Conservation (phyloP, 139 green algal species). For the Micromonas commoda region DNA sequence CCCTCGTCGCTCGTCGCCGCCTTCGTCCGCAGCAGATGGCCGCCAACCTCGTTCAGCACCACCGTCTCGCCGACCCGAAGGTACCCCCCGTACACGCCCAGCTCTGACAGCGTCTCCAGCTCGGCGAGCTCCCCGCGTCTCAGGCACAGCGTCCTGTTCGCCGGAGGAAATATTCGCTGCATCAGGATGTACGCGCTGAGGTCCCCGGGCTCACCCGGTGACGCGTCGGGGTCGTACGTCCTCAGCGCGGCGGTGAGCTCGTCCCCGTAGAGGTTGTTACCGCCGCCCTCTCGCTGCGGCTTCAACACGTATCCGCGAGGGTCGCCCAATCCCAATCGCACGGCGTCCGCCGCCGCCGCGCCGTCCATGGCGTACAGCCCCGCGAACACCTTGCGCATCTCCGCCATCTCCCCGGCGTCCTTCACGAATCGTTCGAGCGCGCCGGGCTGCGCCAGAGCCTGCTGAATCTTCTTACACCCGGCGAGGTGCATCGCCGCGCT, state of each 20-base stretch:
- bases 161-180: conserved; percentile 84
- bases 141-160: conserved; percentile 32
- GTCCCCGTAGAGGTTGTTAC: conserved; percentile 93
- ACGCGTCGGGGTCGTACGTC: no score
- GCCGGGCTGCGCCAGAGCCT: conserved; percentile 59
- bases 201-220: conserved; percentile 34
- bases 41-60: conserved; percentile 68
- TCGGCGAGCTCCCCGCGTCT: conserved; percentile 47
- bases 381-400: conserved; percentile 76
- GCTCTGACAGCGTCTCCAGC: conserved; percentile 78
- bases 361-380: conserved; percentile 84
- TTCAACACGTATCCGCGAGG: conserved; percentile 87
- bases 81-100: conserved; percentile 81
- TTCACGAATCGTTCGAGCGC: conserved; percentile 51
- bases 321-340: conserved; percentile 49
- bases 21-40: conserved; percentile 92
- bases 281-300: conserved; percentile 79
- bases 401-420: conserved; percentile 32
- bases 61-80: conserved; percentile 41
- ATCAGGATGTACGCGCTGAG: conserved; percentile 91
- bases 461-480: conserved; percentile 93
- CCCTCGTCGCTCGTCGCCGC: conserved; percentile 78
- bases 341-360: conserved; percentile 42
- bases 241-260: conserved; percentile 53
- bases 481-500: conserved; percentile 82